phyloP scores from a whole-genome alignment of 306 rosid species.

The Vachellia collinsii region DNA sequence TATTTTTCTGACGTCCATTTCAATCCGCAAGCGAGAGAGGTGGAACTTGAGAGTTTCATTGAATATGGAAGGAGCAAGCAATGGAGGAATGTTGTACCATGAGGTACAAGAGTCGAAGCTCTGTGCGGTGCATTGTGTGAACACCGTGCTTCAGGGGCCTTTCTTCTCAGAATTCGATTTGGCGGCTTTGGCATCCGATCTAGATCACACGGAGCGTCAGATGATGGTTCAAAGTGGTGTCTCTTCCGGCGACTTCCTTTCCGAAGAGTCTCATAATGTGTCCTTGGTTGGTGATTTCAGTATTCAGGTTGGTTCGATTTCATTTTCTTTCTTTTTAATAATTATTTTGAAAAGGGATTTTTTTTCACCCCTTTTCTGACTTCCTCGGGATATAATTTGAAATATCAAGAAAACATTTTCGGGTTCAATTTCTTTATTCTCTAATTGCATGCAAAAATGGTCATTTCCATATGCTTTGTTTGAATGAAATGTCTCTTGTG shows the following conservation, averaged over 20 bases:
- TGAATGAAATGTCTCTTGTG: background rate
- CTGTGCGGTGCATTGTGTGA: conserved; percentile 94
- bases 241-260: conserved; percentile 71
- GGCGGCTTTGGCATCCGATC: conserved; percentile 97
- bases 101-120: conserved; percentile 99
- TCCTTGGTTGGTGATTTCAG: conserved; percentile 97
- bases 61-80: conserved; percentile 87
- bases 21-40: background rate
- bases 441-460: background rate
- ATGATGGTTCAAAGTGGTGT: conserved; percentile 62
- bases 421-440: background rate
- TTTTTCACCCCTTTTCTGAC: background rate
- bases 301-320: conserved; percentile 78
- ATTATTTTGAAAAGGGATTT: background rate
- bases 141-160: conserved; percentile 89
- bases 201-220: conserved; percentile 86
- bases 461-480: background rate
- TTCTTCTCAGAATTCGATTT: conserved; percentile 97
- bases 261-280: conserved; percentile 88
- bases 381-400: background rate
- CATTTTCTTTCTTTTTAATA: background rate
- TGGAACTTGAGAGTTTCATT: background rate
- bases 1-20: background rate
- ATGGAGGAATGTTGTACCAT: conserved; percentile 97
- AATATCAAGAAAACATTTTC: background rate